Evolutionary conservation across 306 rosid species (phyloP).

Genomic region (Mimosa pudica): DNA sequence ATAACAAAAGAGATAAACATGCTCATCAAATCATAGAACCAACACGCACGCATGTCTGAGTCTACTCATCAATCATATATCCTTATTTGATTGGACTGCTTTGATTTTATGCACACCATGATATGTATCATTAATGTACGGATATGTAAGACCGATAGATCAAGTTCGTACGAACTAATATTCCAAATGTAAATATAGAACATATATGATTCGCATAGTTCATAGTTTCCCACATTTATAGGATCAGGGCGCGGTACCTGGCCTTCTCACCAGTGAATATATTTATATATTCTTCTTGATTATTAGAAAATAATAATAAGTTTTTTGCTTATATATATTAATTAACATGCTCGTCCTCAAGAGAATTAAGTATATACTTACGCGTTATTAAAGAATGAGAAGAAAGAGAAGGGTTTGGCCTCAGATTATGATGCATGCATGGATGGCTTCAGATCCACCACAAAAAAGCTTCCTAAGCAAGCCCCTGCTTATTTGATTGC

Average conservation of each 20-base stretch:
- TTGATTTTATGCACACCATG: constrained; percentile 42
- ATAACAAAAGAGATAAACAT: constrained; percentile 36
- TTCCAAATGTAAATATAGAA: no score
- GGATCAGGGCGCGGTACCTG: no score
- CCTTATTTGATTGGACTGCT: constrained; percentile 49
- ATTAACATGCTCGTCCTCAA: constrained; percentile 4
- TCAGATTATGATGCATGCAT: constrained; percentile 3
- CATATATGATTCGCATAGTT: no score
- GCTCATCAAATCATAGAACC: constrained; percentile 32
- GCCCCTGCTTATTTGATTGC: constrained; percentile 37
- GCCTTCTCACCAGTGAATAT: neutral
- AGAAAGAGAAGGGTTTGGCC: neutral
- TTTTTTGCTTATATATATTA: neutral
- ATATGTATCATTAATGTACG: constrained; percentile 9
- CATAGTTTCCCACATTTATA: no score
- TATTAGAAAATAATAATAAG: neutral
- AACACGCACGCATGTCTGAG: constrained; percentile 35
- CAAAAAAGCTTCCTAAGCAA: constrained; percentile 23
- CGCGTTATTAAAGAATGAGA: neutral
- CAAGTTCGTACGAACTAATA: neutral
- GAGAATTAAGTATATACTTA: neutral
- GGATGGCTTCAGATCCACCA: constrained; percentile 9
- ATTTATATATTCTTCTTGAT: neutral
- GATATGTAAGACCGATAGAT: neutral
- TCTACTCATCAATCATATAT: constrained; percentile 22